A percentile compares a stretch with the other conserved stretches of the same genome.
Evolutionary conservation across 2,329 filamentous ascomycete species (phyloP).

Genomic region (Ophiostoma quercus): DNA sequence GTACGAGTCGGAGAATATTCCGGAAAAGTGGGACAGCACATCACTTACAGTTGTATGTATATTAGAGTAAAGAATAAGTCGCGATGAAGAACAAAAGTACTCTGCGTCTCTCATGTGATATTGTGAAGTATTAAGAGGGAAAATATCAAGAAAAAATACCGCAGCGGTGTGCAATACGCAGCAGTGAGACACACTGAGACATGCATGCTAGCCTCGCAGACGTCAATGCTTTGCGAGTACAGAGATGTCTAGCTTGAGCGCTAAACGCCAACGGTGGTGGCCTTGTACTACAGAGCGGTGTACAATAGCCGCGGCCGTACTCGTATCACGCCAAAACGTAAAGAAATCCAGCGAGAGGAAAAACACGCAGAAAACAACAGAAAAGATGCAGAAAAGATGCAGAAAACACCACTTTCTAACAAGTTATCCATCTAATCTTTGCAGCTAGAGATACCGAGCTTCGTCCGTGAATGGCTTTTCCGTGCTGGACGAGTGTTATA

Average conservation of each 20-base stretch:
- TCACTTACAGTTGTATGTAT: not conserved
- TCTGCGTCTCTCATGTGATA: not conserved
- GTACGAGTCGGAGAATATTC: not conserved
- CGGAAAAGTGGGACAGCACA: not conserved
- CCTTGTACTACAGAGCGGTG: not conserved
- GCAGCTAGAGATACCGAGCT: not conserved
- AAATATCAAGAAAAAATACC: not conserved
- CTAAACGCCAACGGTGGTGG: not conserved
- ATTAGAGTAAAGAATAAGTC: not conserved
- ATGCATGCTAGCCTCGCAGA: constrained; percentile 8
- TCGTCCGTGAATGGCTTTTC: not conserved
- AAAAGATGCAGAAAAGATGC: no score
- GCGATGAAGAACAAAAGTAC: not conserved
- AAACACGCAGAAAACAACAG: not conserved
- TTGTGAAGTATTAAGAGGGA: no score
- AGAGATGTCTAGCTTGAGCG: not conserved
- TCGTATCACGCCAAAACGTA: not conserved
- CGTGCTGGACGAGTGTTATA: not conserved
- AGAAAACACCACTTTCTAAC: no score
- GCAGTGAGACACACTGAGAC: not conserved
- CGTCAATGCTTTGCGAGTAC: not conserved
- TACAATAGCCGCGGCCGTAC: not conserved
- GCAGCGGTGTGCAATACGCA: not conserved
- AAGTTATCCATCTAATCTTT: not conserved
- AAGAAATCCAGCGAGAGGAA: not conserved